A percentile compares a stretch with the other conserved stretches of the same genome.
These are phyloP conservation scores for Amaranthus hypochondriacus DNA, from an alignment of 148 eudicot genomes.

Conservation along the genomic window DNA sequence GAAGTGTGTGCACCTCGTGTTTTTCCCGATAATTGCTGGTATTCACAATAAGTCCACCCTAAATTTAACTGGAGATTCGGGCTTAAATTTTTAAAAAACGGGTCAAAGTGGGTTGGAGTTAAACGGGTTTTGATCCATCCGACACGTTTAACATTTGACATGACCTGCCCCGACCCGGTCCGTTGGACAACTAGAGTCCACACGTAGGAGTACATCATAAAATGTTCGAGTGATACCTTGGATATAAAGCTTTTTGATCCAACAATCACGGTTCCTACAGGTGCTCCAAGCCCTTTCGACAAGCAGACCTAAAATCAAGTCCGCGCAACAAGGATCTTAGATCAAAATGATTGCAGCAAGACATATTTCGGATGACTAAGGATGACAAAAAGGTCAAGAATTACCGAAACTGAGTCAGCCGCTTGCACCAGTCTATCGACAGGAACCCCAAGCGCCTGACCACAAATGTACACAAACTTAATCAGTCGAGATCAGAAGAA, in stretches of 20 bases:
- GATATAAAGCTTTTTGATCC: slow-evolving; percentile 72
- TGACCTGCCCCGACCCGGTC: too few species aligned
- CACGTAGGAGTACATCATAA: neutral
- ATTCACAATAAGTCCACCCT: too few species aligned
- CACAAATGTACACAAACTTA: slow-evolving; percentile 6
- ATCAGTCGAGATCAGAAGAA: neutral
- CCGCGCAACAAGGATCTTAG: too few species aligned
- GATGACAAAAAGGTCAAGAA: neutral
- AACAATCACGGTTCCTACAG: slow-evolving; percentile 85
- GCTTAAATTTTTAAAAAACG: too few species aligned
- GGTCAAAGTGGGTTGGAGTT: too few species aligned
- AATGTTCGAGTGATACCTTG: slow-evolving; percentile 38
- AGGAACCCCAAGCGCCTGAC: slow-evolving; percentile 90
- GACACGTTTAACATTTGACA: too few species aligned
- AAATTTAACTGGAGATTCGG: too few species aligned
- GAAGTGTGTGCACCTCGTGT: too few species aligned
- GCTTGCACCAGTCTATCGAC: slow-evolving; percentile 81
- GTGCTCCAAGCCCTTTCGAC: slow-evolving; percentile 97
- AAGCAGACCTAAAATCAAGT: slow-evolving; percentile 61
- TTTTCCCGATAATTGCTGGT: too few species aligned
- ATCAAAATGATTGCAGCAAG: neutral
- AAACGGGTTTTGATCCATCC: too few species aligned
- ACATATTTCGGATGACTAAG: neutral
- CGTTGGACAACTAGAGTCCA: too few species aligned
- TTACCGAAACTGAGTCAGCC: slow-evolving; percentile 96